These are phyloP conservation scores for Bretschneidera sinensis DNA, from an alignment of 345 rosid genomes.

Conservation along the genomic window DNA sequence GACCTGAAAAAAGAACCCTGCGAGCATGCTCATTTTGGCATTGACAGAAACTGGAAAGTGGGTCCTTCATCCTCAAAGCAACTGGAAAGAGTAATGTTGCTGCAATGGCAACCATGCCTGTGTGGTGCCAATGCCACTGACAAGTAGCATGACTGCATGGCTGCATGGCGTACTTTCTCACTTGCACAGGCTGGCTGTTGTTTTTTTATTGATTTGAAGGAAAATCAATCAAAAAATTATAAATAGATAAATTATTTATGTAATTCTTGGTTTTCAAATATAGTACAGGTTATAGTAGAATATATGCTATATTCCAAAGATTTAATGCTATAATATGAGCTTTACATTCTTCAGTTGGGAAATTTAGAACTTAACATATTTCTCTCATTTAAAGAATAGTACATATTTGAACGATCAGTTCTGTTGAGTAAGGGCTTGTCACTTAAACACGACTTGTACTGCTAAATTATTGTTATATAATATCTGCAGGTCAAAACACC, in stretches of 20 bases:
- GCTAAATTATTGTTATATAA: no score
- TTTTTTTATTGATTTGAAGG: background rate
- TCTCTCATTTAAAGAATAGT: background rate
- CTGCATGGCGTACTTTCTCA: no score
- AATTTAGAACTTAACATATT: background rate
- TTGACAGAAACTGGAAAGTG: background rate
- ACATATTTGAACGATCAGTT: background rate
- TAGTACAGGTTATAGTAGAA: no score
- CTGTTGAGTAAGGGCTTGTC: background rate
- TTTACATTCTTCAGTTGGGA: background rate
- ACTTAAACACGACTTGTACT: background rate
- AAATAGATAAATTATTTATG: no score
- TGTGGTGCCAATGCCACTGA: background rate
- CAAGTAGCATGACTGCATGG: background rate
- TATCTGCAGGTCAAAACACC: slow-evolving; percentile 83
- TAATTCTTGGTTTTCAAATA: no score
- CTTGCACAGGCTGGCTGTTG: background rate
- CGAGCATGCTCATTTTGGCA: background rate
- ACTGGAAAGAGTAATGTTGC: no score
- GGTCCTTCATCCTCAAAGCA: no score
- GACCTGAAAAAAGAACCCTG: background rate
- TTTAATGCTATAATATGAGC: background rate
- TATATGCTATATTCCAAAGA: no score
- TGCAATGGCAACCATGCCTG: background rate
- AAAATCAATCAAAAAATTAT: no score